phyloP scores from a whole-genome alignment of 2,329 filamentous ascomycete species.

The Phoma herbarum region DNA sequence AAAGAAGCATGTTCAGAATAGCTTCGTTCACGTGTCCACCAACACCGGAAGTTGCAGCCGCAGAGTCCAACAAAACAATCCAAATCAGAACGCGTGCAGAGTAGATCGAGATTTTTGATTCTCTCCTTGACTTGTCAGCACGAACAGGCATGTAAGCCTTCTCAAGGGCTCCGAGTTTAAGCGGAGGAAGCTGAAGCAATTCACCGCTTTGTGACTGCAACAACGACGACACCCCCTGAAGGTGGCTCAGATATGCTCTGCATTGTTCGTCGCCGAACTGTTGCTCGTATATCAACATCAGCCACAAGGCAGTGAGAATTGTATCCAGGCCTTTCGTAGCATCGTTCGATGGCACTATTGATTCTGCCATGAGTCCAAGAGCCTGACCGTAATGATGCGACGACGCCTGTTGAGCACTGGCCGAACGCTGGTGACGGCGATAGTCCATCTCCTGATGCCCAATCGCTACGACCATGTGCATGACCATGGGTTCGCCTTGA shows the following conservation, averaged over 20 bases:
- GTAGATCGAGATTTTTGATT: slow-evolving; percentile 40
- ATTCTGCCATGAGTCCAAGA: slow-evolving; percentile 44
- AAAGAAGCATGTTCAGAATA: slow-evolving; percentile 28
- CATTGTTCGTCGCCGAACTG: slow-evolving; percentile 50
- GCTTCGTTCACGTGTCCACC: slow-evolving; percentile 46
- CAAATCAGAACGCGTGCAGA: slow-evolving; percentile 49
- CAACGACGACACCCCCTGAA: slow-evolving; percentile 45
- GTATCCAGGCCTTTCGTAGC: slow-evolving; percentile 41
- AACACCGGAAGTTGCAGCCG: slow-evolving; percentile 44
- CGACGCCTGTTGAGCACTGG: slow-evolving; percentile 11
- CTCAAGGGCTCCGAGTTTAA: slow-evolving; percentile 5
- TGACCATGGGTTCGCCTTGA: slow-evolving; percentile 46
- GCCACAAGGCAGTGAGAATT: slow-evolving; percentile 45
- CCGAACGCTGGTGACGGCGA: slow-evolving; percentile 20
- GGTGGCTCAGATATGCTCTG: slow-evolving; percentile 44
- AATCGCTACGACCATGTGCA: slow-evolving; percentile 51
- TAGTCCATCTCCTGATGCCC: slow-evolving; percentile 45
- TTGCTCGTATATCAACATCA: slow-evolving; percentile 53
- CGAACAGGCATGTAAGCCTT: neutral
- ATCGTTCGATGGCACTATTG: slow-evolving; percentile 28
- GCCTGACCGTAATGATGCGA: slow-evolving; percentile 45
- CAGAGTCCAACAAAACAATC: slow-evolving; percentile 45
- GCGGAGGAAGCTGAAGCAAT: slow-evolving; percentile 18
- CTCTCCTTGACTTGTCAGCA: neutral
- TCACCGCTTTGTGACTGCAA: slow-evolving; percentile 29